Percentiles rank a stretch among this genome's conserved stretches.
These are phyloP conservation scores for Aspergillus diversus DNA, from an alignment of 495 filamentous ascomycete species.

Conservation along the genomic window DNA sequence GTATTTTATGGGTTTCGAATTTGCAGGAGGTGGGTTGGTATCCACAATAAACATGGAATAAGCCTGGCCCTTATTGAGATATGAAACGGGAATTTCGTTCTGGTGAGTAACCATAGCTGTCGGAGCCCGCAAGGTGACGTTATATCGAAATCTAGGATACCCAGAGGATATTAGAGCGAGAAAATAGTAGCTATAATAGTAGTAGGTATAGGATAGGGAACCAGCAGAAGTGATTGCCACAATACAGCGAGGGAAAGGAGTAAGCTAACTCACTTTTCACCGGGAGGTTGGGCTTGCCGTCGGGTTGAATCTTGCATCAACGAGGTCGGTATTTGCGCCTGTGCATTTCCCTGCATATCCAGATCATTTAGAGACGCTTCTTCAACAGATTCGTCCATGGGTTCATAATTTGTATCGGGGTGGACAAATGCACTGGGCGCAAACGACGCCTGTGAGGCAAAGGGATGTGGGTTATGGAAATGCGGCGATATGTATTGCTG, in stretches of 20 bases:
- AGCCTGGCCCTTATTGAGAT: constrained; percentile 94
- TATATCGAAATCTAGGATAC: constrained; percentile 81
- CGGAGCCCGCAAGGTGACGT: constrained; percentile 86
- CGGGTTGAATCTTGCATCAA: constrained; percentile 30
- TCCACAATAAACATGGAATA: constrained; percentile 83
- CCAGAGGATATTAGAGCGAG: constrained; percentile 1
- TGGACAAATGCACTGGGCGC: constrained; percentile 82
- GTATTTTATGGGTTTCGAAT: constrained; percentile 61
- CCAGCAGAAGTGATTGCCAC: no score
- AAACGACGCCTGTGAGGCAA: constrained; percentile 67
- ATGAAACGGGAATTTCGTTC: constrained; percentile 90
- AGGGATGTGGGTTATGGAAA: constrained; percentile 76
- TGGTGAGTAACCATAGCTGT: constrained; percentile 93
- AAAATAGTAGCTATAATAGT: no score
- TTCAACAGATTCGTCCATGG: constrained; percentile 67
- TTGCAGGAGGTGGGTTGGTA: constrained; percentile 48
- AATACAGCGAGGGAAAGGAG: constrained; percentile 22
- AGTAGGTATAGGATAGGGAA: no score
- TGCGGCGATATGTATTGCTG: constrained; percentile 64
- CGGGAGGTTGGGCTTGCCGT: constrained; percentile 33
- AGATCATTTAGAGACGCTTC: constrained; percentile 60
- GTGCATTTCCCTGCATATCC: constrained; percentile 41
- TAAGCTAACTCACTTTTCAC: constrained; percentile 53
- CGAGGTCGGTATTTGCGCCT: constrained; percentile 33
- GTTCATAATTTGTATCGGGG: constrained; percentile 74